A percentile compares a stretch with the other conserved stretches of the same genome.
phyloP scores from a whole-genome alignment of 352 stramenopile species.

The Phytophthora palmivora region DNA sequence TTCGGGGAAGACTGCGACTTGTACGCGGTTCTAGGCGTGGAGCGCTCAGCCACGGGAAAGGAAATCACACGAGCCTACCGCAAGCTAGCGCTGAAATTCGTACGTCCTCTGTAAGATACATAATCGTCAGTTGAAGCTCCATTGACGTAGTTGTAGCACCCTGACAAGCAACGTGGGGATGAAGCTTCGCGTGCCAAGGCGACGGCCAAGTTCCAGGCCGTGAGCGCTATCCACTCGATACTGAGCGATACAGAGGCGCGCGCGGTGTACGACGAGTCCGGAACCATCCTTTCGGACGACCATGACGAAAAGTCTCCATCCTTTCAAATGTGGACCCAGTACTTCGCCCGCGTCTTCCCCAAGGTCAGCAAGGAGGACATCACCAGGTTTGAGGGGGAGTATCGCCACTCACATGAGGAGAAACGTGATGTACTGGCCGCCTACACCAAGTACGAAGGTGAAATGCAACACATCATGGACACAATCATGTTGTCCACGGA shows the following conservation, averaged over 20 bases:
- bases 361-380: constrained; percentile 89
- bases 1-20: constrained; percentile 77
- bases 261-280: constrained; percentile 87
- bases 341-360: constrained; percentile 91
- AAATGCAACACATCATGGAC: constrained; percentile 85
- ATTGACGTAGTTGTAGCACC: constrained; percentile 63
- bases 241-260: constrained; percentile 80
- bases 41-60: constrained; percentile 60
- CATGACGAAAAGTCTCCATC: constrained; percentile 57
- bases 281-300: constrained; percentile 63
- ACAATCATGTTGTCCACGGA: constrained; percentile 90
- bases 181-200: constrained; percentile 51
- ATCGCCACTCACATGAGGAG: constrained; percentile 89
- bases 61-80: constrained; percentile 77
- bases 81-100: constrained; percentile 76
- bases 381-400: constrained; percentile 74
- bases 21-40: constrained; percentile 81
- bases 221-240: constrained; percentile 88
- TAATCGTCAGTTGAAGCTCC: constrained; percentile 14
- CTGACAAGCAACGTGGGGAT: constrained; percentile 90
- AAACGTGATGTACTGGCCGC: constrained; percentile 75
- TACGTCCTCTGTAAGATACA: constrained; percentile 33
- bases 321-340: constrained; percentile 83
- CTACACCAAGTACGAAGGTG: constrained; percentile 80
- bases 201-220: constrained; percentile 87